Percentiles rank a stretch among this genome's conserved stretches.
Conservation (phyloP, 2,329 filamentous ascomycete genomes). For the Elsinoe necatrix region DNA sequence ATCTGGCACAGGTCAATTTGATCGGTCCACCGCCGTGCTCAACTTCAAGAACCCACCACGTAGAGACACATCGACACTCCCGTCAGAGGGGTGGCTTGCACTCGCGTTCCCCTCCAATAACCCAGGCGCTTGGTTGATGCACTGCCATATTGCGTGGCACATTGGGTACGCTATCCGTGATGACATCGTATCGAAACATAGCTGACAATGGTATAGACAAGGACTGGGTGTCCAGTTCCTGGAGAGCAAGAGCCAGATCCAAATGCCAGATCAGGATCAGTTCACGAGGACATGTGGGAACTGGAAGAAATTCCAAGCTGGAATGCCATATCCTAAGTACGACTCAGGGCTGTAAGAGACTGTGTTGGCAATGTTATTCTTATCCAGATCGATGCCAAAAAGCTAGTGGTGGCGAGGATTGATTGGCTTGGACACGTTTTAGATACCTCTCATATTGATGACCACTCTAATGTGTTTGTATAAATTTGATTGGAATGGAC, state of each 20-base stretch:
- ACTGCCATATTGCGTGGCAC: conserved; percentile 52
- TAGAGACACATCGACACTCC: conserved; percentile 43
- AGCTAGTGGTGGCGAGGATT: background rate
- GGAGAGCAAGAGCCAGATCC: conserved; percentile 34
- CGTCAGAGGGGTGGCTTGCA: conserved; percentile 39
- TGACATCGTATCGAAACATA: background rate
- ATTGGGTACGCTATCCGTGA: conserved; percentile 34
- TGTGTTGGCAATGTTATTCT: background rate
- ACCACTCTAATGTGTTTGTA: conserved; percentile 5
- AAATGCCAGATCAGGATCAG: conserved; percentile 22
- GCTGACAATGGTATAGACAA: conserved; percentile 24
- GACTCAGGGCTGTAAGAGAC: conserved; percentile 33
- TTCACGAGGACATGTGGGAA: conserved; percentile 27
- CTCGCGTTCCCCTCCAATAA: conserved; percentile 46
- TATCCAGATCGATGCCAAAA: background rate
- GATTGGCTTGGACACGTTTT: background rate
- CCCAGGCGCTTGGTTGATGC: conserved; percentile 47
- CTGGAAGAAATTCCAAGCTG: conserved; percentile 31
- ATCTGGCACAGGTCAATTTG: conserved; percentile 22
- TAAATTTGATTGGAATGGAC: background rate
- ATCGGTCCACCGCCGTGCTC: conserved; percentile 25
- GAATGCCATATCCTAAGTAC: conserved; percentile 29
- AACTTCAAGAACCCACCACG: conserved; percentile 38
- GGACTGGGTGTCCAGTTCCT: conserved; percentile 50
- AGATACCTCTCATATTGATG: background rate